Evolutionary conservation across 2,329 filamentous ascomycete genomes (phyloP).

Genomic region (Colletotrichum endophyticum): DNA sequence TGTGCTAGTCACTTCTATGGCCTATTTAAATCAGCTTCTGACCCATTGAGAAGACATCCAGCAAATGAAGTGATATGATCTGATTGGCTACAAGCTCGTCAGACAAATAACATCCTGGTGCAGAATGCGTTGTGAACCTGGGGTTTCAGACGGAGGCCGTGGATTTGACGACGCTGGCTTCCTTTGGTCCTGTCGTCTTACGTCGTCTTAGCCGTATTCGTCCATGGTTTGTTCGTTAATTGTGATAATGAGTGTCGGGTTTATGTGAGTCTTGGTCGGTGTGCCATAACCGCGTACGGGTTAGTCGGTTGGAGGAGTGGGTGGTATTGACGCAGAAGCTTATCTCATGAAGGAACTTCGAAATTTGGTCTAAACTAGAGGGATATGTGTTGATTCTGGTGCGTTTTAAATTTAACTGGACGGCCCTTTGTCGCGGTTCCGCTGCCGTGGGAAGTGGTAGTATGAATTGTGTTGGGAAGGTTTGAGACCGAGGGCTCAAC

Average conservation of each 20-base stretch:
- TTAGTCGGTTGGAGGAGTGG: too few relatives aligned
- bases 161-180: background rate
- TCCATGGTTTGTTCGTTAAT: background rate
- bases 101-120: background rate
- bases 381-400: too few relatives aligned
- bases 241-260: too few relatives aligned
- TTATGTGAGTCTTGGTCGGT: too few relatives aligned
- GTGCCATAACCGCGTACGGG: too few relatives aligned
- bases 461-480: background rate
- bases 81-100: too few relatives aligned
- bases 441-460: background rate
- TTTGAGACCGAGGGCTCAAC: background rate
- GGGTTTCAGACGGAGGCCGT: background rate
- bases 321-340: too few relatives aligned
- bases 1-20: fast-evolving
- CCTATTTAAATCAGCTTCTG: background rate
- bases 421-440: background rate
- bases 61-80: fast-evolving
- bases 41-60: background rate
- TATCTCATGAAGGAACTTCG: too few relatives aligned
- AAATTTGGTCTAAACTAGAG: too few relatives aligned
- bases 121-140: fast-evolving
- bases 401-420: too few relatives aligned
- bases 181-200: background rate
- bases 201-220: background rate